Conservation (phyloP, 208 protist genomes). For the Strigomonas galati region DNA sequence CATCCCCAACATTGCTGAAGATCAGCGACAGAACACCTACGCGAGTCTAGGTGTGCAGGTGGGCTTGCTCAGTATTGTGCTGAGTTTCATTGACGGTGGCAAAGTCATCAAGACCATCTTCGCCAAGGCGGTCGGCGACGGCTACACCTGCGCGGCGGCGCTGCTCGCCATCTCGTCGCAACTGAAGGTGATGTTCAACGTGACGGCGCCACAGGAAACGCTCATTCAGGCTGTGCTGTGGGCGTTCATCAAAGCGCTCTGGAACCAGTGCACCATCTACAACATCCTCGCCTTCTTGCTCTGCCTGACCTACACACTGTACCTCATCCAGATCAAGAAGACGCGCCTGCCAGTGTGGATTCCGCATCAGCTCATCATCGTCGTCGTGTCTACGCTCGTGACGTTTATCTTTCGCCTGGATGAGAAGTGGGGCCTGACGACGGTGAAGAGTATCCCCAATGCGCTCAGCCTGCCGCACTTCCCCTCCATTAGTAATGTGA, state of each 20-base stretch:
- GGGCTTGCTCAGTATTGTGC: conserved; percentile 32
- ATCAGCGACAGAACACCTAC: conserved; percentile 26
- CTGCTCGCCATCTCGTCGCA: conserved; percentile 39
- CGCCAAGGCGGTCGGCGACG: conserved; percentile 51
- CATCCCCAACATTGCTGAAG: conserved; percentile 28
- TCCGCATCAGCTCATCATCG: conserved; percentile 59
- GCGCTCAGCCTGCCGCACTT: conserved; percentile 26
- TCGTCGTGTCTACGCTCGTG: conserved; percentile 43
- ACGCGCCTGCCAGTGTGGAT: conserved; percentile 41
- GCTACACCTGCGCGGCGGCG: conserved; percentile 52
- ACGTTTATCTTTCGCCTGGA: conserved; percentile 35
- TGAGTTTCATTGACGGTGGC: conserved; percentile 52
- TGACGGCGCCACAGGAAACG: conserved; percentile 23
- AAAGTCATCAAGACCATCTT: conserved; percentile 57
- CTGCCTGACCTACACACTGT: conserved; percentile 40
- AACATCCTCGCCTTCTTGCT: conserved; percentile 43
- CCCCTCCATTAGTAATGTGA: conserved; percentile 36
- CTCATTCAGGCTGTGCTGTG: conserved; percentile 35
- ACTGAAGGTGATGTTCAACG: conserved; percentile 57
- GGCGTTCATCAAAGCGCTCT: conserved; percentile 29
- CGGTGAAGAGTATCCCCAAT: conserved; percentile 36
- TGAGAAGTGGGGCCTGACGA: conserved; percentile 20
- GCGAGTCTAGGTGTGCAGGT: conserved; percentile 47
- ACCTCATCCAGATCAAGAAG: conserved; percentile 53
- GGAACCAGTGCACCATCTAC: conserved; percentile 19